A percentile compares a stretch with the other conserved stretches of the same genome.
Conservation (phyloP, 2,329 filamentous ascomycete genomes). For the Fusarium sulawesiense region DNA sequence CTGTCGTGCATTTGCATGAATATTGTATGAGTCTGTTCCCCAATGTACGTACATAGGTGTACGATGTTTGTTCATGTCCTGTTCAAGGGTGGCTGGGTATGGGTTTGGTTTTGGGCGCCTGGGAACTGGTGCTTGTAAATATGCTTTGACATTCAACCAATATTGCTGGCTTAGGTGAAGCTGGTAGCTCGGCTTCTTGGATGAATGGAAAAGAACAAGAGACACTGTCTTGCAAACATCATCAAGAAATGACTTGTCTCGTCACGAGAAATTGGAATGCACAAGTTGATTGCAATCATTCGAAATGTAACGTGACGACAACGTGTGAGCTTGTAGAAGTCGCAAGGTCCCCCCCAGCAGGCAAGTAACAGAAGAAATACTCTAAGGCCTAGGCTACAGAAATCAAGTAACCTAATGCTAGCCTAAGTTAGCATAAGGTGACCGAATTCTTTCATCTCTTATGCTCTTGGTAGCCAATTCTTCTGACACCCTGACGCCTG, state of each 20-base stretch:
- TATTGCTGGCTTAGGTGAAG: constrained; percentile 21
- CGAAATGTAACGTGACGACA: background rate
- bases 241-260: background rate
- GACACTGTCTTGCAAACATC: constrained; percentile 11
- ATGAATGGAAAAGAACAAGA: constrained; percentile 31
- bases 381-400: background rate
- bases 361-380: background rate
- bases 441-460: background rate
- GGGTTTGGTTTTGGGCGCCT: constrained; percentile 29
- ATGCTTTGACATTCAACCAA: constrained; percentile 36
- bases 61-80: constrained; percentile 37
- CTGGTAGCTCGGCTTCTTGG: constrained; percentile 31
- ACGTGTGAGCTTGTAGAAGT: background rate
- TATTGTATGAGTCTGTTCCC: constrained; percentile 27
- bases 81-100: constrained; percentile 19
- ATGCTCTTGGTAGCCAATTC: background rate
- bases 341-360: background rate
- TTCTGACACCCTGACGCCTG: background rate
- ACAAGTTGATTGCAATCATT: background rate
- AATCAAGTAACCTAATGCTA: background rate
- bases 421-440: background rate
- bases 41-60: constrained; percentile 27
- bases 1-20: constrained; percentile 25
- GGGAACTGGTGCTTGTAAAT: constrained; percentile 42
- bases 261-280: background rate